Base-by-base conservation (phyloP, 2,329 filamentous ascomycete genomes). In the Venturia asperata region DNA sequence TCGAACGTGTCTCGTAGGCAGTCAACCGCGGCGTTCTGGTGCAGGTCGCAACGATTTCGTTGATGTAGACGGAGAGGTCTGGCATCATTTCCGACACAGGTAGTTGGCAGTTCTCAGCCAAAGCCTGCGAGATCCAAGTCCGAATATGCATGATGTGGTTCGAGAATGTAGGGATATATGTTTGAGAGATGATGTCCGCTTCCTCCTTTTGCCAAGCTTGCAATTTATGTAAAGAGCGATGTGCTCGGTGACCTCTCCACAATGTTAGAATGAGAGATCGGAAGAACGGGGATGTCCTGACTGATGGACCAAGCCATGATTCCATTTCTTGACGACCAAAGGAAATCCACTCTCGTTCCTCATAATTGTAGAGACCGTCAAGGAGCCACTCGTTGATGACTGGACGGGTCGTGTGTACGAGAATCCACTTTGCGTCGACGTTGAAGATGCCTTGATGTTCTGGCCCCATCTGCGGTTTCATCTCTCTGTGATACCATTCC, bases 261-360 rank as follows among this genome's bases (percentile, higher is more conserved):
- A 58, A 37, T 9, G 52, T 58, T 10, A 58, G 52, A n/a, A 58
- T 58, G 30, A 58, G 30, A n/a, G 52, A 58, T 19, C 52, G 52
- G 52, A 58, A 58, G 52, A 58, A 58, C 19, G 52, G 52, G 17
- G 52, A 34, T 37, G 52, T 58, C 24, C 52, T 27, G 11, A 58
- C 52, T 15, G 52, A 58, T 9, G 52, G 52, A 34, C 52, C 52
- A 5, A 58, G 30, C 52, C 52, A 58, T 19, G 52, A 58, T 21
- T 58, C 52, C 52, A 58, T 58, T 21, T 58, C 52, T 58, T 58
- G 52, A 58, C 52, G 30, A 17, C 52, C 52, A 17, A 58, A 58
- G 17, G 52, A 58, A 9, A 15, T 15, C 52, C 52, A 58, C 13
- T 58, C 52, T 34, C 52, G 52, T 13, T 58, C 52, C 37, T 58